Evolutionary conservation across 108 stramenopile species (phyloP).

Genomic region (Cyclotella choctawhatcheeana): DNA sequence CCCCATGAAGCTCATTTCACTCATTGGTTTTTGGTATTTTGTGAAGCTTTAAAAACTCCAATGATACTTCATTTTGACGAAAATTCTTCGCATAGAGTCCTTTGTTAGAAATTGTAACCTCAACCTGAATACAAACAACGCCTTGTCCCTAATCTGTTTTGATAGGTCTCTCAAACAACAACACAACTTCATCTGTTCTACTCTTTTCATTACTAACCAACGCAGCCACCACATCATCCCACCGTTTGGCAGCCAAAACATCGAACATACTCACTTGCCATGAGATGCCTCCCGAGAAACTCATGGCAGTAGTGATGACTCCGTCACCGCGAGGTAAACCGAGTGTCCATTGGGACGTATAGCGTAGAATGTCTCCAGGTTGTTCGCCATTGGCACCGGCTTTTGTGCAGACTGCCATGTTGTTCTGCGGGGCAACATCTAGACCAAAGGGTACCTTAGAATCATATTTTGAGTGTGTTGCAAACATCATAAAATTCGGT

Average conservation of each 20-base stretch:
- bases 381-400: constrained; percentile 70
- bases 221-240: constrained; percentile 79
- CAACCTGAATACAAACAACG: too few species aligned
- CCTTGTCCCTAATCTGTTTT: too few species aligned
- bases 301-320: constrained; percentile 68
- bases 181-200: constrained; percentile 82
- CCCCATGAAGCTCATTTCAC: too few species aligned
- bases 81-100: too few species aligned
- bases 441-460: constrained; percentile 82
- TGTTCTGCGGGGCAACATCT: constrained; percentile 69
- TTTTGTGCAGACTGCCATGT: constrained; percentile 76
- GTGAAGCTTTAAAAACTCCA: too few species aligned
- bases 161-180: constrained; percentile 71
- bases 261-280: constrained; percentile 86
- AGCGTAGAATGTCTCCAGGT: constrained; percentile 76
- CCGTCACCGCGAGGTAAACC: constrained; percentile 85
- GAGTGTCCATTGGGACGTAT: constrained; percentile 80
- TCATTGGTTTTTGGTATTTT: too few species aligned
- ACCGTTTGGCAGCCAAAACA: constrained; percentile 70
- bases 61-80: too few species aligned
- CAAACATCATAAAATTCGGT: too few species aligned
- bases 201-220: constrained; percentile 65
- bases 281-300: constrained; percentile 68
- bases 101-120: too few species aligned
- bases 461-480: too few species aligned